A percentile compares a stretch with the other conserved stretches of the same genome.
Evolutionary conservation across 805 yeast genomes (phyloP).

Genomic region (Yamadazyma paraphyllophila): DNA sequence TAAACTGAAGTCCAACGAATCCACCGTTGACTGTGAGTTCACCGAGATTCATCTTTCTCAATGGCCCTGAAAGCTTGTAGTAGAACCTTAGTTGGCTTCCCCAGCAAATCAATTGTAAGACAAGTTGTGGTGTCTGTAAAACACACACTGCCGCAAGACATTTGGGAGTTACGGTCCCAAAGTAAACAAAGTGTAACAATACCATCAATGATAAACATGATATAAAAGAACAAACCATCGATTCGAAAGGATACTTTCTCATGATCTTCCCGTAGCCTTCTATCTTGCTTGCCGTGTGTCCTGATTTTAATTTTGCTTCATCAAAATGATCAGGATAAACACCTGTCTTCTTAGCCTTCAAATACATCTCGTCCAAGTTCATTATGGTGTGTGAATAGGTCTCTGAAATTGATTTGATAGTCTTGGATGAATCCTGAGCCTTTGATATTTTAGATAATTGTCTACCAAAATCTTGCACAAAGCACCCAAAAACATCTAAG

Average conservation of each 20-base stretch:
- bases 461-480: constrained; percentile 50
- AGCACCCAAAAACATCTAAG: constrained; percentile 45
- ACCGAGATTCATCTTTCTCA: constrained; percentile 13
- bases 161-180: background rate
- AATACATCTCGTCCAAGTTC: constrained; percentile 14
- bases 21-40: constrained; percentile 13
- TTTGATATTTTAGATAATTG: constrained; percentile 43
- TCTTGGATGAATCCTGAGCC: constrained; percentile 33
- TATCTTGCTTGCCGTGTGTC: constrained; percentile 14
- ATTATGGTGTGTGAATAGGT: constrained; percentile 32
- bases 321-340: constrained; percentile 12
- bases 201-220: constrained; percentile 6
- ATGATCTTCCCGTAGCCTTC: constrained; percentile 15
- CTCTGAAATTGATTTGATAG: constrained; percentile 41
- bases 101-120: constrained; percentile 6
- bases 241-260: constrained; percentile 11
- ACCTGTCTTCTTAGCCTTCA: constrained; percentile 13
- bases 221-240: constrained; percentile 8
- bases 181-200: constrained; percentile 2
- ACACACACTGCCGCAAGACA: background rate
- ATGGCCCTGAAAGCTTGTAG: constrained; percentile 7
- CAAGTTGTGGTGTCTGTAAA: constrained; percentile 7
- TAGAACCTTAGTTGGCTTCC: constrained; percentile 12
- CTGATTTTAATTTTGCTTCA: constrained; percentile 10
- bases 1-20: constrained; percentile 9